Base-by-base conservation (phyloP, 441 rosid genomes). In the Mallotus repandus region DNA sequence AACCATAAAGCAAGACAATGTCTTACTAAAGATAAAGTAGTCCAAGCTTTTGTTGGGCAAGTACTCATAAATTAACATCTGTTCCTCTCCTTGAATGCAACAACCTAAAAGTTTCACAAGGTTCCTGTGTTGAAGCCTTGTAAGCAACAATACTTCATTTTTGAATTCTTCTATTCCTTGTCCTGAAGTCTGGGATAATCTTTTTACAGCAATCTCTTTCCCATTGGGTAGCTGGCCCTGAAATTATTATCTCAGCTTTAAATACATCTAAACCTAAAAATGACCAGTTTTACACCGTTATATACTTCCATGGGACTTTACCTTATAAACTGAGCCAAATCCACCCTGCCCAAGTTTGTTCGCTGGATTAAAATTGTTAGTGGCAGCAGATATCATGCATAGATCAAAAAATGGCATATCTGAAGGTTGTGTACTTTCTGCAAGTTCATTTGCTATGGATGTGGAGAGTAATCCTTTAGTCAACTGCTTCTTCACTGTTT, bases 311-410 rank as follows among this genome's bases (percentile, higher is more conserved):
- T 12, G 54, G 13, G 22, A 22, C 4, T 5, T 68, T 52, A 81
- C 80, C 81, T 68, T 69, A 45, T 75, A 78, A 4, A 81, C 84
- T 9, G 72, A 12, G 32, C 80, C 81, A 57, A 81, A 81, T 65
- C 81, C 84, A 43, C 81, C 81, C 7, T 77, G 66, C 53, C 84
- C 83, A 55, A 84, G 49, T 69, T 75, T 66, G 22, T 70, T 84
- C 4, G 56, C 58, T 9, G 69, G 18, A 35, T 64, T 55, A 57
- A 84, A 81, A 18, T 79, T 50, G 60, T 72, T 19, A 32, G 86
- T 79, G 4, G 86, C 86, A 22, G 71, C 45, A 4, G 9, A n/a
- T 15, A 84, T 19, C 8, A 68, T 55, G 5, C 4, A 45, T 11
- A 75, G 11, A n/a, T 75, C 32, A 32, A 81, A 77, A 63, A 77